A percentile compares a stretch with the other conserved stretches of the same genome.
phyloP scores from a whole-genome alignment of 192 early-diverging fungal genomes.

The Spinellus fusiger region DNA sequence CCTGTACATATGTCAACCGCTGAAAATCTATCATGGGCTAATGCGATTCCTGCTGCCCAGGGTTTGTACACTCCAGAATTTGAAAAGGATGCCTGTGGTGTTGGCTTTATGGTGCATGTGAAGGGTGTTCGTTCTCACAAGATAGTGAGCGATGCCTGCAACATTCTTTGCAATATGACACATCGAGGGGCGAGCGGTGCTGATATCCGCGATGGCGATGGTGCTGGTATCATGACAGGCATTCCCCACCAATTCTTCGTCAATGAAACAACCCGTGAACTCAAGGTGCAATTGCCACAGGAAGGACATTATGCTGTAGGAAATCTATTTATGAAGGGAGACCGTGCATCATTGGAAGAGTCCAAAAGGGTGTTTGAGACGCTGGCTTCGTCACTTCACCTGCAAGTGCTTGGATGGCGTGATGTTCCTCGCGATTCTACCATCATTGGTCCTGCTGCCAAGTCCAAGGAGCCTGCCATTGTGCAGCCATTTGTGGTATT shows the following conservation, averaged over 20 bases:
- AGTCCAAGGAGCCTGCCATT: constrained; percentile 86
- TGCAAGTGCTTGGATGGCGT: constrained; percentile 87
- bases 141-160: constrained; percentile 84
- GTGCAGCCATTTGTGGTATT: constrained; percentile 88
- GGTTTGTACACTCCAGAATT: constrained; percentile 83
- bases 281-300: constrained; percentile 63
- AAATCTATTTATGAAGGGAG: constrained; percentile 84
- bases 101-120: constrained; percentile 95
- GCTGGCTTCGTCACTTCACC: constrained; percentile 66
- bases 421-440: constrained; percentile 75
- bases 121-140: constrained; percentile 78
- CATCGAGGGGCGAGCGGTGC: constrained; percentile 94
- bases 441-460: constrained; percentile 86
- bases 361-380: constrained; percentile 71
- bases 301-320: constrained; percentile 93
- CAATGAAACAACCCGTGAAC: constrained; percentile 49
- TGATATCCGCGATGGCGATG: constrained; percentile 94
- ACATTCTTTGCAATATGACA: constrained; percentile 98
- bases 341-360: constrained; percentile 58
- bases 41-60: constrained; percentile 75
- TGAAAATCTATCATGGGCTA: constrained; percentile 68
- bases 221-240: constrained; percentile 94
- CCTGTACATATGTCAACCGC: constrained; percentile 8
- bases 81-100: constrained; percentile 96
- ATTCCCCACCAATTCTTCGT: constrained; percentile 90